These are phyloP conservation scores for Neckera pumila DNA, from an alignment of 225 moss, liverwort and hornwort species.

Conservation along the genomic window DNA sequence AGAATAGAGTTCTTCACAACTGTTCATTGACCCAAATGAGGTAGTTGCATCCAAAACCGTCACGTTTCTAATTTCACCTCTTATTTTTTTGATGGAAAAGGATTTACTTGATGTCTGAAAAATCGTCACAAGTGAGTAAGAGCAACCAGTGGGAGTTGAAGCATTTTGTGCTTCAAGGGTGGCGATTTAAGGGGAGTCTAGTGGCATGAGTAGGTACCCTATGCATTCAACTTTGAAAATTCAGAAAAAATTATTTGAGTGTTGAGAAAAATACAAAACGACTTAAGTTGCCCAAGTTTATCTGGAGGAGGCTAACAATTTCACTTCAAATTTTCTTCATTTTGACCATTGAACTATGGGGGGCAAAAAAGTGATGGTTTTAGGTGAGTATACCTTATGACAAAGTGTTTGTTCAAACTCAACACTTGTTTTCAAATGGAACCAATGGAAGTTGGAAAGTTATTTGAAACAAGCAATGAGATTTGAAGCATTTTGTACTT, in stretches of 20 bases:
- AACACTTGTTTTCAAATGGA: fast-evolving
- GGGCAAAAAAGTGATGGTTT: fast-evolving
- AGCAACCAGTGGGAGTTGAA: neutral
- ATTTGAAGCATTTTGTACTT: neutral
- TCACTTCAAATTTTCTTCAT: neutral
- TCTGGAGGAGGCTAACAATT: fast-evolving
- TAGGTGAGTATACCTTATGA: neutral
- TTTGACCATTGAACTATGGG: fast-evolving
- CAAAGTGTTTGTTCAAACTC: neutral
- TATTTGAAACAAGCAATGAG: neutral
- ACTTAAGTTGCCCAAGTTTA: neutral
- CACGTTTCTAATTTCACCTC: fast-evolving
- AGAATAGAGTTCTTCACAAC: neutral
- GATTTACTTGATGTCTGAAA: neutral
- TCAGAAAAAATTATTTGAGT: too few species aligned
- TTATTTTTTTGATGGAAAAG: neutral
- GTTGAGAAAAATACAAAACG: neutral
- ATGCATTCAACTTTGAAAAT: neutral
- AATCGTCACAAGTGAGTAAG: neutral
- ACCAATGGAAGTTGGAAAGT: neutral
- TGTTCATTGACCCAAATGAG: too few species aligned
- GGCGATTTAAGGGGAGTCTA: fast-evolving
- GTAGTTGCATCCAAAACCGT: fast-evolving
- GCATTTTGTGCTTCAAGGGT: too few species aligned
- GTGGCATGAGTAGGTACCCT: fast-evolving